phyloP scores from a whole-genome alignment of 768 basidiomycete genomes.

The Peribolospora kevripleyi region DNA sequence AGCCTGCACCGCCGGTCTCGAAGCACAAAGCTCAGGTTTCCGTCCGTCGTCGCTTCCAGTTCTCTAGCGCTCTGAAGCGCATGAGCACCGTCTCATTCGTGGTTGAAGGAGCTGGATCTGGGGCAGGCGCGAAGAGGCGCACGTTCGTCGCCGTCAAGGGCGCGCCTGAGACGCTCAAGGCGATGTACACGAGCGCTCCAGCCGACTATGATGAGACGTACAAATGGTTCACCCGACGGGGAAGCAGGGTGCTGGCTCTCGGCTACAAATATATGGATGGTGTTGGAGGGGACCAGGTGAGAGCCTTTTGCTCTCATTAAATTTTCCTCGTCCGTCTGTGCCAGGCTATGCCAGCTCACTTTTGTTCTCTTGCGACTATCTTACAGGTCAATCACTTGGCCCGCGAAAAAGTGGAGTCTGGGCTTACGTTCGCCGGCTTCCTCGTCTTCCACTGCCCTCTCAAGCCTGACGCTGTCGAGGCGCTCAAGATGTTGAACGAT shows the following conservation, averaged over 20 bases:
- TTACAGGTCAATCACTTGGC: slow-evolving; percentile 64
- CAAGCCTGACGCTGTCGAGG: slow-evolving; percentile 71
- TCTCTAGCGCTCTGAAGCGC: slow-evolving; percentile 86
- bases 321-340: neutral
- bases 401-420: slow-evolving; percentile 54
- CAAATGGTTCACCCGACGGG: slow-evolving; percentile 78
- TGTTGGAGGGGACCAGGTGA: slow-evolving; percentile 47
- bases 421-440: slow-evolving; percentile 73
- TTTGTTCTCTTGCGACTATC: neutral
- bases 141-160: slow-evolving; percentile 53
- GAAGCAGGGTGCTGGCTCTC: slow-evolving; percentile 77
- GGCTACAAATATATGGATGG: slow-evolving; percentile 61
- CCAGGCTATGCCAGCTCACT: neutral
- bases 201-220: slow-evolving; percentile 73
- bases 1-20: slow-evolving; percentile 26
- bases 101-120: slow-evolving; percentile 6
- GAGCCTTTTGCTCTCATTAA: slow-evolving; percentile 7
- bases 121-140: slow-evolving; percentile 1
- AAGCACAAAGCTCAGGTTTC: slow-evolving; percentile 25
- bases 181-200: slow-evolving; percentile 54
- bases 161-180: slow-evolving; percentile 85
- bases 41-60: slow-evolving; percentile 84
- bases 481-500: slow-evolving; percentile 80
- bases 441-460: slow-evolving; percentile 96
- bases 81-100: slow-evolving; percentile 64